These are phyloP conservation scores for Botrytis deweyae DNA, from an alignment of 2,329 filamentous ascomycete species.

Conservation along the genomic window DNA sequence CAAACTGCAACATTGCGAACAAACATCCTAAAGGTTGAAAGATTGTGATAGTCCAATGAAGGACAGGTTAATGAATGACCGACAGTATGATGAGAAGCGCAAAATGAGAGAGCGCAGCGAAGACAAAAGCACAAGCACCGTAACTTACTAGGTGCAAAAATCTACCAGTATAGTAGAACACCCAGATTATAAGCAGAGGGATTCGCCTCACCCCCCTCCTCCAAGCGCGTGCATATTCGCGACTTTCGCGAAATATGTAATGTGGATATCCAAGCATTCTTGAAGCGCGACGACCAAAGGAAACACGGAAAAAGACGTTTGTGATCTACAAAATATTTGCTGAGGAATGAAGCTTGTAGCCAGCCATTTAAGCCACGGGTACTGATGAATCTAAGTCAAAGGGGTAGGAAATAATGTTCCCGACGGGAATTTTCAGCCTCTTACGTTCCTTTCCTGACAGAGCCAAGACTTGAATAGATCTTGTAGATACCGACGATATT, in stretches of 20 bases:
- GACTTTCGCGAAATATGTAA: conserved; percentile 7
- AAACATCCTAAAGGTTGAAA: not conserved
- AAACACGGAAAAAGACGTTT: not conserved
- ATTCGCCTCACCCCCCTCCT: not conserved
- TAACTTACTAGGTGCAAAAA: not conserved
- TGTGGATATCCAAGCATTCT: conserved; percentile 12
- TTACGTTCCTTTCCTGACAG: not conserved
- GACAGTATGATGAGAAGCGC: not conserved
- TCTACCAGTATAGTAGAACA: not conserved
- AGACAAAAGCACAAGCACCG: not conserved
- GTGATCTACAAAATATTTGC: conserved; percentile 1
- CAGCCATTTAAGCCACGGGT: not conserved
- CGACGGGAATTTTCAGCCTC: not conserved
- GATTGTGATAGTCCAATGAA: not conserved
- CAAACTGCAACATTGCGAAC: not conserved
- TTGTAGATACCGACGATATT: not conserved
- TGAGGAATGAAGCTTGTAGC: not conserved
- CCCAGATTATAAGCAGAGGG: not conserved
- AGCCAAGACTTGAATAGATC: not conserved
- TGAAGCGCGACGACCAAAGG: conserved; percentile 2
- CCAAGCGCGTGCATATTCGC: not conserved
- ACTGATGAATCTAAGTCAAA: conserved; percentile 1
- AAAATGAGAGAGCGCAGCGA: not conserved
- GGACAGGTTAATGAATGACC: not conserved
- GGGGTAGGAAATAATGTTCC: not conserved